A percentile compares a stretch with the other conserved stretches of the same genome.
Conservation (phyloP, 257 asterid species). For the Nyctanthes arbortristis region DNA sequence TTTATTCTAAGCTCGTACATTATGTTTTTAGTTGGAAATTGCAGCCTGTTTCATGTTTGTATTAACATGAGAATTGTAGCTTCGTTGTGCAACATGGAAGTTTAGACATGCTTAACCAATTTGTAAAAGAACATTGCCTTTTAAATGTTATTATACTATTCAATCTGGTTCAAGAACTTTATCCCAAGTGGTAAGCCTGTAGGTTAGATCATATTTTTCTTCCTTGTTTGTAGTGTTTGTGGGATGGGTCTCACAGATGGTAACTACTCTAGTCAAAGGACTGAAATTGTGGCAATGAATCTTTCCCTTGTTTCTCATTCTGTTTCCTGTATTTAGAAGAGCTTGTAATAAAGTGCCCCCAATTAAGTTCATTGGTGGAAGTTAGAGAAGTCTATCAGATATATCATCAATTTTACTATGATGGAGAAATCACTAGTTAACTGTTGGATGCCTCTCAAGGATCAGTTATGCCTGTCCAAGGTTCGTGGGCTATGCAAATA, state of each 20-base stretch:
- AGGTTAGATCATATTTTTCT: not conserved
- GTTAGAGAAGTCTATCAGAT: not conserved
- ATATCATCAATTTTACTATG: not conserved
- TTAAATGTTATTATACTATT: not conserved
- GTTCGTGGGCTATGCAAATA: no score
- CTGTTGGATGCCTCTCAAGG: no score
- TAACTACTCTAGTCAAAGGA: not conserved
- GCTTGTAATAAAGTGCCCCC: not conserved
- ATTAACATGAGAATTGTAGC: not conserved
- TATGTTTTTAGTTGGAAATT: not conserved
- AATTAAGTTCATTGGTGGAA: not conserved
- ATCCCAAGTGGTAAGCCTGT: not conserved
- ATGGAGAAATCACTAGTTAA: no score
- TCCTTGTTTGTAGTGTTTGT: not conserved
- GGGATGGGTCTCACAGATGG: not conserved
- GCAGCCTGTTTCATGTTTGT: not conserved
- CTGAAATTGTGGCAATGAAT: conserved; percentile 3
- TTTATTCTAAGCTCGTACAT: not conserved
- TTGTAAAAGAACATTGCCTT: not conserved
- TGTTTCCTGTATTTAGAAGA: not conserved
- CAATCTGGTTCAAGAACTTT: not conserved
- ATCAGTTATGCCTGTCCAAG: no score
- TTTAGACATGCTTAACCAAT: not conserved
- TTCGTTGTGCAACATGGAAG: not conserved
- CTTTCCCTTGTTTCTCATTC: not conserved